Percentiles rank a stretch among this genome's conserved stretches.
Conservation (phyloP, 768 basidiomycete genomes). For the Ephemerocybe angulata region DNA sequence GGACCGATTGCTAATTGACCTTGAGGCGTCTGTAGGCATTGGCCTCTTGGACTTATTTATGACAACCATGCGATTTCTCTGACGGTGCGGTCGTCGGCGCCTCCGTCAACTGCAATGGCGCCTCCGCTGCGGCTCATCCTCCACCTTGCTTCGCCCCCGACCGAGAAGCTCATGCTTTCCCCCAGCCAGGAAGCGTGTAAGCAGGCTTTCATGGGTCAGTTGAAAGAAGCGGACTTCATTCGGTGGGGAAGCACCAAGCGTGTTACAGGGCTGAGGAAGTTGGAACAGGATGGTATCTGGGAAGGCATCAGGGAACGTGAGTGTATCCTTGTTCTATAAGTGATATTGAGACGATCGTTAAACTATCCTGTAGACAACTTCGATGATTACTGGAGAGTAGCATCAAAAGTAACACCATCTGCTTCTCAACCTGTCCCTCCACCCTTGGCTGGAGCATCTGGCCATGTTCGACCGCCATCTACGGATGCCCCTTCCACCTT, state of each 20-base stretch:
- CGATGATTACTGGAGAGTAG: constrained; percentile 92
- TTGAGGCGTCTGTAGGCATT: no score
- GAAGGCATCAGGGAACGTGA: constrained; percentile 92
- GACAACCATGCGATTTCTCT: constrained; percentile 73
- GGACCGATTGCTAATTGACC: no score
- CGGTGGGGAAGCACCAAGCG: constrained; percentile 95
- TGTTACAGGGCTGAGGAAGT: constrained; percentile 85
- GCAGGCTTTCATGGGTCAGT: constrained; percentile 90
- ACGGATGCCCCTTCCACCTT: constrained; percentile 49
- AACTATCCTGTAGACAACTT: constrained; percentile 71
- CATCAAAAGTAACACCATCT: constrained; percentile 87
- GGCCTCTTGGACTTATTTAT: constrained; percentile 94
- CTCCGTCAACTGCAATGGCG: constrained; percentile 33
- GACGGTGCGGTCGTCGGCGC: constrained; percentile 50
- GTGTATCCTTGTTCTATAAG: no score
- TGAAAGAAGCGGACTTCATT: constrained; percentile 96
- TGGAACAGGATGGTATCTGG: constrained; percentile 96
- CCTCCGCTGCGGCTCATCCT: constrained; percentile 75
- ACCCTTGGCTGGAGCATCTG: constrained; percentile 51
- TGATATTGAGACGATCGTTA: no score
- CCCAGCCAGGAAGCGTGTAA: constrained; percentile 85
- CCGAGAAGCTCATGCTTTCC: constrained; percentile 78
- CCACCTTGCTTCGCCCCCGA: constrained; percentile 84
- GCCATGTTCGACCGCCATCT: constrained; percentile 63
- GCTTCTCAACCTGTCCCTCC: constrained; percentile 60